Evolutionary conservation across 805 yeast species (phyloP), one percentile per base, ranked within the genome.

Genomic region (Candida koratica): DNA sequence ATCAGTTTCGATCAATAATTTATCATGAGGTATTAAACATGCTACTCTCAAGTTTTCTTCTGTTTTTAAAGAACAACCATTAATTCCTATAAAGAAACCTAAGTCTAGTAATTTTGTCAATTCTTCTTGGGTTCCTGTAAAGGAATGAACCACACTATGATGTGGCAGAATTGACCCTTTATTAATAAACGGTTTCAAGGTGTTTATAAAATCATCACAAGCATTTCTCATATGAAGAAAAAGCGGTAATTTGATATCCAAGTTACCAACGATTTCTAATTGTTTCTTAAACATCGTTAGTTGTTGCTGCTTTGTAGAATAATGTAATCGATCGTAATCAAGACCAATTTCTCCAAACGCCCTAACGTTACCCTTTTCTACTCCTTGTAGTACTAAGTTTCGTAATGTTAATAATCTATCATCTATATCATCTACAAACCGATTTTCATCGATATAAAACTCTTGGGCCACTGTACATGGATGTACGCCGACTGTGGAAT

Each of bases 301-400:
- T 56, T 93, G 99, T 43, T 76, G 73, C 5, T 74, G 80, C 38
- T 68, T 76, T 2, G 84, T 65, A 0, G 96, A 76, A 51, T 77
- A 84, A 48, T 84, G 81, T 34, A 93, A 62, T 41, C 99, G 65
- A 58, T 93, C 99, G 55, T 89, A 90, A 55, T 93, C 99, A 32
- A 93, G 66, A 0, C 99, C 99, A 34, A 93, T 78, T 60, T 93
- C 99, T 10, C 99, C 99, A 61, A 89, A 81, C 1, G 96, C 93
- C 49, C 73, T 74, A 17, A 93, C 82, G 3, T 62, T 48, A 1
- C 83, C 83, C 10, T 53, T 45, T 6, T 62, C 51, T 19, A 59
- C 53, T 4, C 87, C 84, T 1, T 60, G 47, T 5, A 56, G 41
- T 0, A 78, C 75, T n/a, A 82, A 46, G 2, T 59, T 46, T 42